Evolutionary conservation across 805 yeast species (phyloP).

Genomic region (Hanseniaspora lachancei): DNA sequence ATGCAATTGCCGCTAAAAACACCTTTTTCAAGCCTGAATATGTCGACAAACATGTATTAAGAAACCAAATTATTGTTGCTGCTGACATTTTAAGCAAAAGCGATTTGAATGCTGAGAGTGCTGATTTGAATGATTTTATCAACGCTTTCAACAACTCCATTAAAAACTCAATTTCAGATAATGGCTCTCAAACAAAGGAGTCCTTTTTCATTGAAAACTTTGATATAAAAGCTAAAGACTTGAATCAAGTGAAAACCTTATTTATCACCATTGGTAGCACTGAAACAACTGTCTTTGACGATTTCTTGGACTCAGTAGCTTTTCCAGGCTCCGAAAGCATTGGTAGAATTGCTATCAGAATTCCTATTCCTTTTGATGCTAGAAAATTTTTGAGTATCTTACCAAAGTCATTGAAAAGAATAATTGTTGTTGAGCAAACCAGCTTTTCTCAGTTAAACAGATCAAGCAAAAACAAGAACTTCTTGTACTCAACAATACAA

Average conservation of each 20-base stretch:
- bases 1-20: slow-evolving; percentile 43
- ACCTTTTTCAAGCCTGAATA: slow-evolving; percentile 12
- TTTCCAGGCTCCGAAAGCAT: slow-evolving; percentile 31
- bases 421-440: slow-evolving; percentile 59
- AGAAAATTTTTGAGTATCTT: slow-evolving; percentile 44
- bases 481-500: slow-evolving; percentile 13
- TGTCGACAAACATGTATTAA: background rate
- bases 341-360: slow-evolving; percentile 59
- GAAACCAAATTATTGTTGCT: background rate
- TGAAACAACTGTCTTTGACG: slow-evolving; percentile 44
- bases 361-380: slow-evolving; percentile 68
- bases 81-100: slow-evolving; percentile 16
- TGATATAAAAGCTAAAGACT: slow-evolving; percentile 23
- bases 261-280: slow-evolving; percentile 69
- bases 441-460: background rate
- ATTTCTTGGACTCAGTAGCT: slow-evolving; percentile 16
- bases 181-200: background rate
- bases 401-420: slow-evolving; percentile 43
- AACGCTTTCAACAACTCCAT: slow-evolving; percentile 12
- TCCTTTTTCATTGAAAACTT: slow-evolving; percentile 5
- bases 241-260: slow-evolving; percentile 57
- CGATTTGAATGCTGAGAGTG: slow-evolving; percentile 17
- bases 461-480: slow-evolving; percentile 2
- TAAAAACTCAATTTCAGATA: background rate
- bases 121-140: slow-evolving; percentile 13